Conservation (phyloP, 2,329 filamentous ascomycete genomes). For the Fusarium sp. region DNA sequence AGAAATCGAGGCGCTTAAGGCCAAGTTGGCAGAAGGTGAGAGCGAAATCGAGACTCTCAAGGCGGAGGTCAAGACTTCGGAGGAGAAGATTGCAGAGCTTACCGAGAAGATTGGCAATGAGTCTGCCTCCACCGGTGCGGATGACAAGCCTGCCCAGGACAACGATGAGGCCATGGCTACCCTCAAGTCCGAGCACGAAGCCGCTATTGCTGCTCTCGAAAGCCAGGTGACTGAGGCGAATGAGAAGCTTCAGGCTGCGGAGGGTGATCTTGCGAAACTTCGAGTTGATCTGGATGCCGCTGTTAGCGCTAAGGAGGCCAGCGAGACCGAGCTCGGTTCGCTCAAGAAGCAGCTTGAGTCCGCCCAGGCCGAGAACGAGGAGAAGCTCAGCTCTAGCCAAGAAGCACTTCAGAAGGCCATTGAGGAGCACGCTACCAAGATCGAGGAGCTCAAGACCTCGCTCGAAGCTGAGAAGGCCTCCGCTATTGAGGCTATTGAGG, state of each 20-base stretch:
- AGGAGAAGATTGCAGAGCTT: conserved; percentile 66
- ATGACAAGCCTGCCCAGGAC: conserved; percentile 56
- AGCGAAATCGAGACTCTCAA: conserved; percentile 67
- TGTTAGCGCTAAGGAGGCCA: conserved; percentile 60
- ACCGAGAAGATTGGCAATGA: conserved; percentile 62
- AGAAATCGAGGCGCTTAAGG: conserved; percentile 70
- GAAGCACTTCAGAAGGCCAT: conserved; percentile 52
- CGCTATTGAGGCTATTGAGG: conserved; percentile 60
- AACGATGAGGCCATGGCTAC: conserved; percentile 58
- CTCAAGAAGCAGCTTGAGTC: conserved; percentile 64
- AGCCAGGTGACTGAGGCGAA: conserved; percentile 60
- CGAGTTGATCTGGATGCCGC: conserved; percentile 62
- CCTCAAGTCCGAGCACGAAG: conserved; percentile 62
- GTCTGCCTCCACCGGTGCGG: conserved; percentile 50
- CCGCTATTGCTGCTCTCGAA: conserved; percentile 60
- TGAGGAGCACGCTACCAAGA: conserved; percentile 61
- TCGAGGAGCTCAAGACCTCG: conserved; percentile 62
- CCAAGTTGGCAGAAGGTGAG: conserved; percentile 68
- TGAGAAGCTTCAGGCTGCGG: conserved; percentile 62
- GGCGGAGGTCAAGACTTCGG: conserved; percentile 64
- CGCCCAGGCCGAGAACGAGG: conserved; percentile 49
- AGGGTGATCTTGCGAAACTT: conserved; percentile 62
- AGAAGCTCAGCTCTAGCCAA: conserved; percentile 50
- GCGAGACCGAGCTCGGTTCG: conserved; percentile 59
- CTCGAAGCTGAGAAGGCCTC: conserved; percentile 63